Base-by-base conservation (phyloP, 768 basidiomycete genomes). In the Lentinula sp. region DNA sequence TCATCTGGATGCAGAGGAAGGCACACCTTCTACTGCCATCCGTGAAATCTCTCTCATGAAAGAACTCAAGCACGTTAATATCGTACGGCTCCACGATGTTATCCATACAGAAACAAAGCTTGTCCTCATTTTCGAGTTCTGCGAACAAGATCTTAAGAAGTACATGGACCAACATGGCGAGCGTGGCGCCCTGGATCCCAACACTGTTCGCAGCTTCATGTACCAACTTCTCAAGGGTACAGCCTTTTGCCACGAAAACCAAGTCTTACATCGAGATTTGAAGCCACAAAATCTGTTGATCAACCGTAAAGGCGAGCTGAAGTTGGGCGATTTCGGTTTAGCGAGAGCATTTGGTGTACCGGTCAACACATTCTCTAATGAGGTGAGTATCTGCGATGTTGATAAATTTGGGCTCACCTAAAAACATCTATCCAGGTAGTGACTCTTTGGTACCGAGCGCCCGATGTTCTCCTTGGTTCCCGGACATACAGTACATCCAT, bases 151-250 rank as follows among this genome's bases (percentile, higher is more conserved):
- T 76, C 81, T 99, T 50, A 99, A 99, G 75, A 95, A 94, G 71
- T 98, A 98, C 74, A 99, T 99, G 97, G 97, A 99, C 73, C 89
- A 92, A 39, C 89, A 97, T 67, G 97, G 97, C 59, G 95, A 98
- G 65, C 86, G 95, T 48, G 95, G 97, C 58, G 95, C 96, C 4
- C 82, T 99, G 46, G 94, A 97, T 64, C 86, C 91, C 16, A 81
- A 82, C 49, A 94, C 92, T 3, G 95, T 98, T 62, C 88, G 93
- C 61, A 95, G 92, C 70, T 99, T 99, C 76, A 97, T 98, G 90
- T 96, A 90, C 73, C 97, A 99, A 72, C 85, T 98, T 23, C 81
- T 98, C 66, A 95, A 93, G 73, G 97, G 97, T 53, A 98, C 95
- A 54, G 94, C 94, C 5, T 98, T 97, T 75, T 98, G 96, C 71